Percentiles rank a stretch among this genome's conserved stretches.
Evolutionary conservation across 2,329 filamentous ascomycete species (phyloP).

Genomic region (Didymella glomerata): DNA sequence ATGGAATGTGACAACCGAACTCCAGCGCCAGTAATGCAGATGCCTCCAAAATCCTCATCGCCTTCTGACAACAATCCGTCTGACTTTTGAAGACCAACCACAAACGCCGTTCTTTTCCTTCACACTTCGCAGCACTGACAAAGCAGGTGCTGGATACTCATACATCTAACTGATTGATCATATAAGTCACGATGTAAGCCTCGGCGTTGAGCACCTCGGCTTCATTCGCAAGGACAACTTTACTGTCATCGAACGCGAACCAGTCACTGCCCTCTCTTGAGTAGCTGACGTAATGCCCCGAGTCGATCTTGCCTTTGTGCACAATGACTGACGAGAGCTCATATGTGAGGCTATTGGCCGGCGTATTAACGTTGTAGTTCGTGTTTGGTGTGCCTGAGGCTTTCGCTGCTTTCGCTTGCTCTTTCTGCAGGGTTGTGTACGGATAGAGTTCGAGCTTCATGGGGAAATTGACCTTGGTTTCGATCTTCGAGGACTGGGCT

Average conservation of each 20-base stretch:
- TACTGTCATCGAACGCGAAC: conserved; percentile 96
- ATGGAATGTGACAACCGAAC: background rate
- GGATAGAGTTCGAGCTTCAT: conserved; percentile 88
- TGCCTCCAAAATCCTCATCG: background rate
- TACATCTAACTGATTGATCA: conserved; percentile 46
- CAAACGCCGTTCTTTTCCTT: background rate
- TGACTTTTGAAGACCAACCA: background rate
- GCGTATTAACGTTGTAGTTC: conserved; percentile 46
- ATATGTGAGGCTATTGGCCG: conserved; percentile 71
- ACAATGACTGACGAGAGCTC: conserved; percentile 90
- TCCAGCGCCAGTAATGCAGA: background rate
- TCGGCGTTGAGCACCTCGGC: conserved; percentile 86
- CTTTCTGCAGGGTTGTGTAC: conserved; percentile 74
- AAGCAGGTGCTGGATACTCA: conserved; percentile 11
- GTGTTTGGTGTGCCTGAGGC: conserved; percentile 49
- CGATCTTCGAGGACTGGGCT: conserved; percentile 82
- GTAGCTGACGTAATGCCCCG: conserved; percentile 92
- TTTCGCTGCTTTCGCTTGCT: conserved; percentile 38
- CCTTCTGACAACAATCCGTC: background rate
- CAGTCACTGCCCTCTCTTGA: conserved; percentile 84
- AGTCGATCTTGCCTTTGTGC: conserved; percentile 91
- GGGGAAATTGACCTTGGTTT: conserved; percentile 85
- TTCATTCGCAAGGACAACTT: conserved; percentile 83
- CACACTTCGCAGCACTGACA: background rate
- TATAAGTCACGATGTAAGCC: conserved; percentile 90